Conservation (phyloP, 2,329 filamentous ascomycete genomes). For the Cercospora canescens region DNA sequence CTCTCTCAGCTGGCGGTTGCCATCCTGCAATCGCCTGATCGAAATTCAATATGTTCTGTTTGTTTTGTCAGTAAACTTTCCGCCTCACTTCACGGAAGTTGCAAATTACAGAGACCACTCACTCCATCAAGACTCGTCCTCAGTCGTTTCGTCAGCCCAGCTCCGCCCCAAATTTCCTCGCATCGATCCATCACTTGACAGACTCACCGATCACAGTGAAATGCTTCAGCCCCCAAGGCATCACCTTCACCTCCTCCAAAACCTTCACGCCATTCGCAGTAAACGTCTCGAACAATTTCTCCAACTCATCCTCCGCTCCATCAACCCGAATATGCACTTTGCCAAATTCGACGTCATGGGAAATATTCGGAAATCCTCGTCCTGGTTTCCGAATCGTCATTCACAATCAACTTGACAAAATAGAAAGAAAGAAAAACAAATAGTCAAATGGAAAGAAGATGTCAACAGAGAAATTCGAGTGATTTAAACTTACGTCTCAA, state of each 20-base stretch:
- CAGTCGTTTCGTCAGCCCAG: background rate
- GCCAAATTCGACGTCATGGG: conserved; percentile 14
- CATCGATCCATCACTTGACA: background rate
- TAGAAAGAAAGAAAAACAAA: too few relatives aligned
- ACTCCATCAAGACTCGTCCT: conserved; percentile 6
- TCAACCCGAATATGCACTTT: conserved; percentile 16
- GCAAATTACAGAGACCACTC: background rate
- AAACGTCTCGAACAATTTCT: conserved; percentile 6
- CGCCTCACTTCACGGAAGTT: background rate
- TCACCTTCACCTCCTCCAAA: background rate
- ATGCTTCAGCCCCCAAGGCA: conserved; percentile 17
- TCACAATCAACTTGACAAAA: too few relatives aligned
- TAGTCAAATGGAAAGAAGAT: too few relatives aligned
- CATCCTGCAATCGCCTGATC: background rate
- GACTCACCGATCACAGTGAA: conserved; percentile 14
- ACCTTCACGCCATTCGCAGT: conserved; percentile 9
- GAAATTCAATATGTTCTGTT: conserved; percentile 12
- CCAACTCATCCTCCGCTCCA: conserved; percentile 15
- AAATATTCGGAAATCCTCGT: conserved; percentile 12
- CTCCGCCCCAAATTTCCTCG: background rate
- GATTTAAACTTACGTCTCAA: conserved; percentile 1
- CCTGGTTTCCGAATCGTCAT: background rate
- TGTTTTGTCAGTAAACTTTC: background rate
- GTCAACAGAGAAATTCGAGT: background rate
- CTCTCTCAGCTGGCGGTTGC: background rate